Conservation (phyloP, 306 rosid genomes). For the Amphicarpaea edgeworthii region DNA sequence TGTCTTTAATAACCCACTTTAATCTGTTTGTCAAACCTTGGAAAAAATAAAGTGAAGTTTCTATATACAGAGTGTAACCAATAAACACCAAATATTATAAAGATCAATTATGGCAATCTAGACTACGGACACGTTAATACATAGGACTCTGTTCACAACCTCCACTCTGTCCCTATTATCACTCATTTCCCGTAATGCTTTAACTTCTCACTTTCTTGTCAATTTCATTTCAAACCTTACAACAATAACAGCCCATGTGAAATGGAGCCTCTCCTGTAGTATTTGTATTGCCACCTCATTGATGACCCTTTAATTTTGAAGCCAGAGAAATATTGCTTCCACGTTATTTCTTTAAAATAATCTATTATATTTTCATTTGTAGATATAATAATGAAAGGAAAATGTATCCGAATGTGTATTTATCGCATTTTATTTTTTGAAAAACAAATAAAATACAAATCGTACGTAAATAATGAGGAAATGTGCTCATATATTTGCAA, state of each 20-base stretch:
- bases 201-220: conserved; percentile 30
- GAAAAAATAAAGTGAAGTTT: conserved; percentile 26
- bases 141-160: conserved; percentile 42
- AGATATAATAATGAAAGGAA: too few relatives aligned
- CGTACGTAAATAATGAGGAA: neutral
- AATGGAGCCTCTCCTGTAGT: conserved; percentile 18
- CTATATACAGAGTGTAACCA: neutral
- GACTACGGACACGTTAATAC: conserved; percentile 12
- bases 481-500: too few relatives aligned
- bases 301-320: too few relatives aligned
- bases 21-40: conserved; percentile 26
- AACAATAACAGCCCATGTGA: conserved; percentile 41
- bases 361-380: too few relatives aligned
- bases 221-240: conserved; percentile 26
- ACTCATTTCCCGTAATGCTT: neutral
- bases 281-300: conserved; percentile 30
- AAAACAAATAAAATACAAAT: neutral
- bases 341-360: too few relatives aligned
- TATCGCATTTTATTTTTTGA: neutral
- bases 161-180: conserved; percentile 35
- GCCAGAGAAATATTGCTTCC: too few relatives aligned
- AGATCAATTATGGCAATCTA: conserved; percentile 32
- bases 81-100: neutral
- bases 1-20: conserved; percentile 20
- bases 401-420: too few relatives aligned